Evolutionary conservation across 768 basidiomycete genomes (phyloP).

Genomic region (Pulveroboletus ravenelii): DNA sequence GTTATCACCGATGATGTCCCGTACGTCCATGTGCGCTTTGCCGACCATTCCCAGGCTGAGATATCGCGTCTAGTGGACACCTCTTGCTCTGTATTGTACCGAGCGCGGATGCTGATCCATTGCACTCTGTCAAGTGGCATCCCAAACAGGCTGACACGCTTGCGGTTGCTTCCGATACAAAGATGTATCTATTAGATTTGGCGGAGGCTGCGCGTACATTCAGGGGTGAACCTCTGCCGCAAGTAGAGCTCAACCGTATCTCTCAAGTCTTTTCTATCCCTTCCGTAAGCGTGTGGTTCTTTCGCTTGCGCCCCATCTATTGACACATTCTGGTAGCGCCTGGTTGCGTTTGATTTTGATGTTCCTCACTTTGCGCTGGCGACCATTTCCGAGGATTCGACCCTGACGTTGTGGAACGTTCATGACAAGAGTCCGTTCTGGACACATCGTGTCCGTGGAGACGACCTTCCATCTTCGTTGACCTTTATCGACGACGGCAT

Average conservation of each 20-base stretch:
- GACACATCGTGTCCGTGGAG: conserved; percentile 71
- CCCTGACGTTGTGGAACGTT: conserved; percentile 77
- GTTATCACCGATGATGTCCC: conserved; percentile 82
- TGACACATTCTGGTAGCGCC: conserved; percentile 43
- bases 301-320: neutral
- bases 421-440: conserved; percentile 73
- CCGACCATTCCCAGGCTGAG: neutral
- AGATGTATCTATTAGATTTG: conserved; percentile 73
- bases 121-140: conserved; percentile 87
- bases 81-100: conserved; percentile 70
- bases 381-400: conserved; percentile 79
- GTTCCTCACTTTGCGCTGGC: conserved; percentile 71
- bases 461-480: conserved; percentile 77
- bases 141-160: conserved; percentile 75
- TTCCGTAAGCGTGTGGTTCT: conserved; percentile 46
- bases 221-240: conserved; percentile 61
- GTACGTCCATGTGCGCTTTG: conserved; percentile 38
- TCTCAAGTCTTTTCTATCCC: conserved; percentile 63
- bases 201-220: conserved; percentile 54
- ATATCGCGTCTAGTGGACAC: conserved; percentile 45
- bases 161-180: conserved; percentile 77
- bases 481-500: conserved; percentile 86
- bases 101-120: conserved; percentile 47
- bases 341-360: conserved; percentile 85
- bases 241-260: conserved; percentile 65